phyloP scores from a whole-genome alignment of 1,139 yeast genomes.

The Kodamaea arcana region DNA sequence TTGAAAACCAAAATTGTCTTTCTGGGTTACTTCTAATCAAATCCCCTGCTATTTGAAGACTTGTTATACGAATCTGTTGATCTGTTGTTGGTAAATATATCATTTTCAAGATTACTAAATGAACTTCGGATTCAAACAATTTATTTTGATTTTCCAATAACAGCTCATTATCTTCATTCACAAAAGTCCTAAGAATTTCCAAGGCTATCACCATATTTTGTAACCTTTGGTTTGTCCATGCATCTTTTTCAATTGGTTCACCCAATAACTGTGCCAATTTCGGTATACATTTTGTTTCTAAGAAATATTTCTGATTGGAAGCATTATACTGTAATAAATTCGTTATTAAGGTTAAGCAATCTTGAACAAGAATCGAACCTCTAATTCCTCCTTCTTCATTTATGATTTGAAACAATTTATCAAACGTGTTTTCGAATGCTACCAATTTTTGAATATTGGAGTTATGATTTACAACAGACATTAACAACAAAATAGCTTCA shows the following conservation, averaged over 20 bases:
- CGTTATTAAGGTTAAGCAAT: conserved; percentile 72
- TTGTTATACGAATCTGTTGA: conserved; percentile 56
- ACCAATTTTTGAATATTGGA: conserved; percentile 87
- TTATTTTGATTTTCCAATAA: conserved; percentile 58
- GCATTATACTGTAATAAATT: conserved; percentile 78
- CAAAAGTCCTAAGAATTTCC: conserved; percentile 71
- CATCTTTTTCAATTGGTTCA: conserved; percentile 48
- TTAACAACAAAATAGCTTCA: conserved; percentile 77
- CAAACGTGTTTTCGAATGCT: conserved; percentile 93
- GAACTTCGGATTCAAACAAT: conserved; percentile 59
- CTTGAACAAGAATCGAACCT: conserved; percentile 89
- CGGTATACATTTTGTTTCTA: conserved; percentile 79
- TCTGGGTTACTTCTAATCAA: conserved; percentile 60
- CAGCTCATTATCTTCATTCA: conserved; percentile 69
- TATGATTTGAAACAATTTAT: conserved; percentile 69
- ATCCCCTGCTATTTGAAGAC: conserved; percentile 74
- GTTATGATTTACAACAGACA: conserved; percentile 78
- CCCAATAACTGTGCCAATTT: conserved; percentile 58
- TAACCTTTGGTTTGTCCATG: conserved; percentile 70
- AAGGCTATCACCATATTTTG: conserved; percentile 63
- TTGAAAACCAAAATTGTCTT: conserved; percentile 66
- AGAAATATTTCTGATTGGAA: conserved; percentile 82
- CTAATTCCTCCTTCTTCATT: conserved; percentile 86
- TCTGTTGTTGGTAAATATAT: conserved; percentile 67
- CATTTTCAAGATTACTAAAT: conserved; percentile 61